These are phyloP conservation scores for Zasmidium angulare DNA, from an alignment of 2,329 filamentous ascomycete genomes.

Conservation along the genomic window DNA sequence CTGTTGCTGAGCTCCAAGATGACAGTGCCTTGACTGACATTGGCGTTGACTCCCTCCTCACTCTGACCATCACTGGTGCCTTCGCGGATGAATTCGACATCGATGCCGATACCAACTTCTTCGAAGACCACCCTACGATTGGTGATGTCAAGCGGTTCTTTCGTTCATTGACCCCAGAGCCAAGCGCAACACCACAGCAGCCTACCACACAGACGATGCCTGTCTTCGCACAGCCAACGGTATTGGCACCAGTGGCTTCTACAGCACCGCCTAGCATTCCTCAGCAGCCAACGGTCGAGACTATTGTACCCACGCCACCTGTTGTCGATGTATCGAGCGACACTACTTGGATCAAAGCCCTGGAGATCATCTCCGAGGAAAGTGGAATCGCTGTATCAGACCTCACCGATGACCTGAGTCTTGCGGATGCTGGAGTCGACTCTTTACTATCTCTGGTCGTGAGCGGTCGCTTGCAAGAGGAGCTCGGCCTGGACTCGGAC, in stretches of 20 bases:
- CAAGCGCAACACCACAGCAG: background rate
- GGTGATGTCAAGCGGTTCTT: background rate
- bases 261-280: background rate
- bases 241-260: background rate
- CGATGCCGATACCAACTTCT: constrained; percentile 5
- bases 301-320: background rate
- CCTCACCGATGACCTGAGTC: constrained; percentile 26
- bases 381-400: constrained; percentile 28
- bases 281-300: background rate
- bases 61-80: constrained; percentile 24
- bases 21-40: constrained; percentile 27
- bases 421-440: constrained; percentile 33
- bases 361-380: constrained; percentile 29
- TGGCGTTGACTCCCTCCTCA: constrained; percentile 32
- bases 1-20: constrained; percentile 25
- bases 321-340: background rate
- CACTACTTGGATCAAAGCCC: background rate
- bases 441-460: constrained; percentile 31
- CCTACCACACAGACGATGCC: background rate
- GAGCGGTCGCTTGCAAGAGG: constrained; percentile 25
- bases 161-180: background rate
- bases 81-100: constrained; percentile 29
- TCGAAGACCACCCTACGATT: constrained; percentile 2
- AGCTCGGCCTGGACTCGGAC: constrained; percentile 23
- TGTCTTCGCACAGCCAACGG: background rate